A percentile compares a stretch with the other conserved stretches of the same genome.
Conservation (phyloP, 495 filamentous ascomycete genomes). For the Penicillium salamii region DNA sequence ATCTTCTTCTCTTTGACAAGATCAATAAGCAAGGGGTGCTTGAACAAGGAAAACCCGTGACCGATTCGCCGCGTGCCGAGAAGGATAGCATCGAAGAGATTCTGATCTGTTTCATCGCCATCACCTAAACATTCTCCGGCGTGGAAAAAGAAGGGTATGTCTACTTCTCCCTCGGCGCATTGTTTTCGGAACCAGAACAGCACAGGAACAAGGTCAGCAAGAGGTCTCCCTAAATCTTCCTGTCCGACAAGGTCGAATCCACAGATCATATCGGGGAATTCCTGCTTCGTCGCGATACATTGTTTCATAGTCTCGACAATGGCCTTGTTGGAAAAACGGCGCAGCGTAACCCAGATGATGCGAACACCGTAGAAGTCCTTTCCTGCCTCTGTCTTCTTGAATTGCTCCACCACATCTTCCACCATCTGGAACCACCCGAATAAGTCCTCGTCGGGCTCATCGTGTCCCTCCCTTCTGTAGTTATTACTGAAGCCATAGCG, state of each 20-base stretch:
- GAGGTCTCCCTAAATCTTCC: constrained; percentile 73
- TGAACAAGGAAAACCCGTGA: constrained; percentile 82
- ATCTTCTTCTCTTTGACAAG: constrained; percentile 86
- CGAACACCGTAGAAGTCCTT: constrained; percentile 78
- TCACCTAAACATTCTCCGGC: constrained; percentile 83
- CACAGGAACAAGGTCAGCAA: constrained; percentile 74
- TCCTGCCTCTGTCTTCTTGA: constrained; percentile 68
- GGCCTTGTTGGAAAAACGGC: constrained; percentile 56
- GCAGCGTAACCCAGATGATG: constrained; percentile 81
- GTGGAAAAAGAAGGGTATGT: constrained; percentile 96
- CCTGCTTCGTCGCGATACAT: constrained; percentile 75
- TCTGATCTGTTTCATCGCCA: constrained; percentile 71
- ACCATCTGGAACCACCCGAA: constrained; percentile 65
- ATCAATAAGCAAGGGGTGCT: constrained; percentile 85
- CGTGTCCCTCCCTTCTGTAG: constrained; percentile 57
- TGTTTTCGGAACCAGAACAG: constrained; percentile 90
- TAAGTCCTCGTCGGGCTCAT: constrained; percentile 59
- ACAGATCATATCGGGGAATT: constrained; percentile 75
- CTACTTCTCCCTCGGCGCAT: constrained; percentile 71
- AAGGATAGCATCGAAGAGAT: constrained; percentile 86
- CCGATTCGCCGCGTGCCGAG: constrained; percentile 86
- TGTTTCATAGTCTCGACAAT: constrained; percentile 79
- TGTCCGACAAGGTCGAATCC: constrained; percentile 89
- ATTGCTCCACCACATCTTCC: constrained; percentile 74
- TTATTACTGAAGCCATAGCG: constrained; percentile 58